phyloP scores from a whole-genome alignment of 148 eudicot species.

The Hydrangea macrophylla region DNA sequence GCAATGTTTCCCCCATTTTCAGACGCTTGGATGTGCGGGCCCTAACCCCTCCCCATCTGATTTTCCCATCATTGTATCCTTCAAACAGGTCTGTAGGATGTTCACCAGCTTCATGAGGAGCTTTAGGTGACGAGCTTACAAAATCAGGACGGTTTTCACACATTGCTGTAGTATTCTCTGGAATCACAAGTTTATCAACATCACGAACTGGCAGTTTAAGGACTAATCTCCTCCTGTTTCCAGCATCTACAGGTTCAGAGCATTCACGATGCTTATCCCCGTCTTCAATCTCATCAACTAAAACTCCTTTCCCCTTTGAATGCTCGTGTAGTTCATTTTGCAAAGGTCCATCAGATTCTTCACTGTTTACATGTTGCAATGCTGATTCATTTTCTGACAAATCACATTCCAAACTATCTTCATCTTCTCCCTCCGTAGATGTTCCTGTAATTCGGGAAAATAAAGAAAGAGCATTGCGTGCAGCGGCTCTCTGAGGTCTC shows the following conservation, averaged over 20 bases:
- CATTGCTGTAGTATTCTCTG: conserved; percentile 21
- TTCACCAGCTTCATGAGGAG: conserved; percentile 23
- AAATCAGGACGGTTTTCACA: conserved; percentile 31
- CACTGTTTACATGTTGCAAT: conserved; percentile 65
- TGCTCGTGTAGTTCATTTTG: conserved; percentile 35
- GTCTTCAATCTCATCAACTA: conserved; percentile 50
- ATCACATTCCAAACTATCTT: conserved; percentile 42
- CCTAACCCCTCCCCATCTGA: conserved; percentile 82
- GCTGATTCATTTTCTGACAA: conserved; percentile 76
- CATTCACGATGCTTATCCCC: conserved; percentile 29
- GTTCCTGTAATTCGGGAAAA: conserved; percentile 79
- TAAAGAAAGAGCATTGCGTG: conserved; percentile 81
- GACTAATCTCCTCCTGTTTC: conserved; percentile 52
- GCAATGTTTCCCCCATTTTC: conserved; percentile 33
- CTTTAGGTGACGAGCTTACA: conserved; percentile 47
- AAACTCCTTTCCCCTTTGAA: conserved; percentile 72
- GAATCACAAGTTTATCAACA: conserved; percentile 27
- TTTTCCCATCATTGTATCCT: conserved; percentile 35
- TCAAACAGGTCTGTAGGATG: conserved; percentile 35
- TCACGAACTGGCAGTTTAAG: conserved; percentile 67
- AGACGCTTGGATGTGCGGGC: conserved; percentile 74
- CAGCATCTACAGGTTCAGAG: conserved; percentile 41
- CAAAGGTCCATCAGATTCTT: conserved; percentile 59
- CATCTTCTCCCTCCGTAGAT: conserved; percentile 50
- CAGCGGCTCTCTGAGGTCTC: conserved; percentile 95